Evolutionary conservation across 805 yeast genomes (phyloP).

Genomic region (Candida nanaspora): DNA sequence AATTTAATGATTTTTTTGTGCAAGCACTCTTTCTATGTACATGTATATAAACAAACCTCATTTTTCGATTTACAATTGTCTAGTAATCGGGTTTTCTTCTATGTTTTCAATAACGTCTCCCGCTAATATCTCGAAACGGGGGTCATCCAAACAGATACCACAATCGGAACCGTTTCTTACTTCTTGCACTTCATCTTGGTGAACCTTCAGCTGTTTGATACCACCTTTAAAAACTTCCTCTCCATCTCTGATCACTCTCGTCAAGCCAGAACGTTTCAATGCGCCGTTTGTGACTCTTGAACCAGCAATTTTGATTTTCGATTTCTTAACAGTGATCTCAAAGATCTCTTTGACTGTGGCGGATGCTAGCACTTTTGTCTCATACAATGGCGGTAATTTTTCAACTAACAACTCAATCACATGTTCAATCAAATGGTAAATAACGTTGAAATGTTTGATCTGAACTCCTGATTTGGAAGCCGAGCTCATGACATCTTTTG

Average conservation of each 20-base stretch:
- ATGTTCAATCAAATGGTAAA: slow-evolving; percentile 81
- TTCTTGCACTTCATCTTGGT: slow-evolving; percentile 70
- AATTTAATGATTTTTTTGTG: no score
- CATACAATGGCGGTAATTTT: slow-evolving; percentile 57
- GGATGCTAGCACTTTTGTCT: slow-evolving; percentile 58
- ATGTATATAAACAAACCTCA: neutral
- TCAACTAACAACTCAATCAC: slow-evolving; percentile 60
- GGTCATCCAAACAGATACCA: slow-evolving; percentile 62
- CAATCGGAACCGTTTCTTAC: slow-evolving; percentile 86
- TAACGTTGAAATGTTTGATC: slow-evolving; percentile 65
- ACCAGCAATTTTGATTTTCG: slow-evolving; percentile 70
- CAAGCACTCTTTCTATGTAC: no score
- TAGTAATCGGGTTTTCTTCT: slow-evolving; percentile 56
- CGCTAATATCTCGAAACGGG: slow-evolving; percentile 20
- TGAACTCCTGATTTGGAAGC: slow-evolving; percentile 54
- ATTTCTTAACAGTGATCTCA: slow-evolving; percentile 51
- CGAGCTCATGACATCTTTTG: slow-evolving; percentile 51
- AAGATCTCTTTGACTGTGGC: slow-evolving; percentile 68
- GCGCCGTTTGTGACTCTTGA: slow-evolving; percentile 70
- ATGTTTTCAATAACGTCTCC: slow-evolving; percentile 74
- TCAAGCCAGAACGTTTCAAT: slow-evolving; percentile 47
- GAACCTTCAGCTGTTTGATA: slow-evolving; percentile 69
- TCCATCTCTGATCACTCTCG: slow-evolving; percentile 41
- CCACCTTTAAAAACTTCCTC: slow-evolving; percentile 29
- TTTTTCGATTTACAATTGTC: slow-evolving; percentile 34